These are phyloP conservation scores for Tremellales sp. DNA, from an alignment of 1,284 basidiomycete species.

Conservation along the genomic window DNA sequence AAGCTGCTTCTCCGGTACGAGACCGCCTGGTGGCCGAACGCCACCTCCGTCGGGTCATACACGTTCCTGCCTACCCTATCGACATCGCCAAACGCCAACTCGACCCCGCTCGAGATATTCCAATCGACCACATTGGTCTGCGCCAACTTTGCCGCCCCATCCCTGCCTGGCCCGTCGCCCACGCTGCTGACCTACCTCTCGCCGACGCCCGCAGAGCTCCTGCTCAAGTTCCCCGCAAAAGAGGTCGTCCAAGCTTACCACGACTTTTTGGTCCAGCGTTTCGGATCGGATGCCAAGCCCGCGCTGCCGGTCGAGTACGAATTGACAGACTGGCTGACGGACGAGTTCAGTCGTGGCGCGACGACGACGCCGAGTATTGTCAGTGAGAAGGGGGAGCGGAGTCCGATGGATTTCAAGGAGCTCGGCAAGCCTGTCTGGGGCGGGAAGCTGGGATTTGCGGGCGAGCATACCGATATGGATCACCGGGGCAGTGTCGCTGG, in stretches of 20 bases:
- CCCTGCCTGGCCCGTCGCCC: conserved; percentile 36
- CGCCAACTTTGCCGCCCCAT: conserved; percentile 41
- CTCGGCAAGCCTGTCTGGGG: conserved; percentile 49
- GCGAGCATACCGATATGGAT: conserved; percentile 55
- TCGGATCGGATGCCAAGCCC: conserved; percentile 14
- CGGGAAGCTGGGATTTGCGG: conserved; percentile 52
- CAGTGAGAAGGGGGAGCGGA: conserved; percentile 38
- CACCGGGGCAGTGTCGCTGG: conserved; percentile 52
- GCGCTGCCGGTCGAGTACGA: conserved; percentile 22
- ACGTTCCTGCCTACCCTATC: conserved; percentile 44
- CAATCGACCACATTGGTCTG: conserved; percentile 43
- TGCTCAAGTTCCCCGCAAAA: conserved; percentile 24
- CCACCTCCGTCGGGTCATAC: conserved; percentile 43
- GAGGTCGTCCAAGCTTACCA: conserved; percentile 45
- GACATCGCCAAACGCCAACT: conserved; percentile 11
- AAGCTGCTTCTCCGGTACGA: conserved; percentile 52
- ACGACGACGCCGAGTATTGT: conserved; percentile 52
- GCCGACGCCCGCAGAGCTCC: conserved; percentile 35
- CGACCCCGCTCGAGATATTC: conserved; percentile 33
- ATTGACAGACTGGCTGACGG: conserved; percentile 51
- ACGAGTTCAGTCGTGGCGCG: conserved; percentile 51
- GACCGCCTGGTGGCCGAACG: conserved; percentile 51
- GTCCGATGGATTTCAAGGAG: conserved; percentile 52
- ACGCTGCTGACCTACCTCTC: conserved; percentile 51
- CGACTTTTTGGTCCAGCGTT: conserved; percentile 40